Evolutionary conservation across 768 basidiomycete species (phyloP).

Genomic region (Russula sp.): DNA sequence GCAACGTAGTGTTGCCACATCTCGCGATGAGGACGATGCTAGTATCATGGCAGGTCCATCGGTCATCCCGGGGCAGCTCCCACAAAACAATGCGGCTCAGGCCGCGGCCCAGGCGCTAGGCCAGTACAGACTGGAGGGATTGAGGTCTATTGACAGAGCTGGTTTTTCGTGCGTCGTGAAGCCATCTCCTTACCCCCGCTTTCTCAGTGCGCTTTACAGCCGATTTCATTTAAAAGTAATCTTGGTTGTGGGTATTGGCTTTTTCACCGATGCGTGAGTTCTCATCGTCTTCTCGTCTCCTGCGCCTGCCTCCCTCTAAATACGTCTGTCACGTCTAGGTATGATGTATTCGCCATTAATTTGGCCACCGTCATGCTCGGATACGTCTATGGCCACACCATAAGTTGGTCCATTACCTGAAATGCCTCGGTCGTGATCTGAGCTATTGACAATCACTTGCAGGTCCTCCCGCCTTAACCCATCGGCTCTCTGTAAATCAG

Average conservation of each 20-base stretch:
- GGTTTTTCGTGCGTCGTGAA: constrained; percentile 57
- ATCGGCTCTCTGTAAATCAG: not conserved
- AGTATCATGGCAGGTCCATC: too few species aligned
- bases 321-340: constrained; percentile 31
- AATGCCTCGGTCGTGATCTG: not conserved
- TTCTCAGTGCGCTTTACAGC: constrained; percentile 18
- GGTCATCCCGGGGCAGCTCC: too few species aligned
- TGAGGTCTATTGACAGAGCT: constrained; percentile 82
- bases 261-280: constrained; percentile 79
- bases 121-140: constrained; percentile 68
- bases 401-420: not conserved
- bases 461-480: not conserved
- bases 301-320: not conserved
- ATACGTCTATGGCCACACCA: constrained; percentile 57
- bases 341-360: constrained; percentile 87
- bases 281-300: not conserved
- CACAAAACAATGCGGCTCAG: not conserved
- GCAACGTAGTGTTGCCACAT: too few species aligned
- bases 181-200: not conserved
- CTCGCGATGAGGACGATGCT: too few species aligned
- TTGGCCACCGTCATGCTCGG: constrained; percentile 78
- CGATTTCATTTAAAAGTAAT: constrained; percentile 45
- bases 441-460: not conserved
- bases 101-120: constrained; percentile 34
- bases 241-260: constrained; percentile 63